A percentile compares a stretch with the other conserved stretches of the same genome.
These are phyloP conservation scores for Sherardia arvensis DNA, from an alignment of 257 asterid genomes.

Conservation along the genomic window DNA sequence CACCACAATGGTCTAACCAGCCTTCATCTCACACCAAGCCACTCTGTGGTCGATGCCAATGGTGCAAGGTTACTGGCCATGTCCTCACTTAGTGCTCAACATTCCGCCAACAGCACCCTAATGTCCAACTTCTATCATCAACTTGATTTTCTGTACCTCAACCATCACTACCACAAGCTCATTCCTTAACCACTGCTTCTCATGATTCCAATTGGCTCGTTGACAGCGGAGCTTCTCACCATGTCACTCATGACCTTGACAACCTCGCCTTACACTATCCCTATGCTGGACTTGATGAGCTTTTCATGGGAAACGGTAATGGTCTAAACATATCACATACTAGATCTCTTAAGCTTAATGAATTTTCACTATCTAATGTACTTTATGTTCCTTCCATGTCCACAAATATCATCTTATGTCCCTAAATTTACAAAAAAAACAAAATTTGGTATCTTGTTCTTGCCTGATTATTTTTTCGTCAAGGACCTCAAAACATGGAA, in stretches of 20 bases:
- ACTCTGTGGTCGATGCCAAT: too few relatives aligned
- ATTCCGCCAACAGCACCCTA: not conserved
- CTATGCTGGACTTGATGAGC: not conserved
- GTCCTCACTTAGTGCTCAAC: not conserved
- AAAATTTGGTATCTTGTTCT: not conserved
- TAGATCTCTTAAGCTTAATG: not conserved
- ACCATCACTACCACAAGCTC: too few relatives aligned
- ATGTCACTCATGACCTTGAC: not conserved
- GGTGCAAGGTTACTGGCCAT: not conserved
- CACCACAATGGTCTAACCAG: too few relatives aligned
- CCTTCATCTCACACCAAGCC: too few relatives aligned
- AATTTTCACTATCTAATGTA: not conserved
- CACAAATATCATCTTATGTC: not conserved
- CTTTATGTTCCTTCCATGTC: not conserved
- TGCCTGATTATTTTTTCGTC: not conserved
- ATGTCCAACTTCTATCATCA: not conserved
- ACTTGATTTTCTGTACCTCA: not conserved
- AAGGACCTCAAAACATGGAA: not conserved
- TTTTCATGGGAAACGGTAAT: not conserved
- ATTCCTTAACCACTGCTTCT: too few relatives aligned
- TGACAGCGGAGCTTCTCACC: not conserved
- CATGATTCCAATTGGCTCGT: too few relatives aligned
- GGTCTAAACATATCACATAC: not conserved
- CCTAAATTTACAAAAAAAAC: not conserved
- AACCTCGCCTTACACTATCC: not conserved